Evolutionary conservation across 2,329 filamentous ascomycete genomes (phyloP).

Genomic region (Torrubiellomyces zombiae): DNA sequence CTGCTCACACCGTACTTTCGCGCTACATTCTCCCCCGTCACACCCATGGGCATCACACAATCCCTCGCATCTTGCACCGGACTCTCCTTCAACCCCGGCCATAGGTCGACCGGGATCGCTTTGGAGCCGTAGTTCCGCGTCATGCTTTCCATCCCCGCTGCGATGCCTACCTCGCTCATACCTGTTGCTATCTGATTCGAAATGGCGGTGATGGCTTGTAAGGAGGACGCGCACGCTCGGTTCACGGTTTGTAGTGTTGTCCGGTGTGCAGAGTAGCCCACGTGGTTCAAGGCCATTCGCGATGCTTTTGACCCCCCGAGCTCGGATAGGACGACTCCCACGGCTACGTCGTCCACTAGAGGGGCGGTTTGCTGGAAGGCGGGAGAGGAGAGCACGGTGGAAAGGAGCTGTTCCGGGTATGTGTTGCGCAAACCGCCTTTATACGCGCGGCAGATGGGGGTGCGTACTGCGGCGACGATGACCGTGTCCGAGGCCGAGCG

Average conservation of each 20-base stretch:
- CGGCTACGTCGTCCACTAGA: constrained; percentile 59
- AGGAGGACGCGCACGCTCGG: constrained; percentile 64
- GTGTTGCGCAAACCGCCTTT: constrained; percentile 74
- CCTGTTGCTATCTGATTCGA: constrained; percentile 62
- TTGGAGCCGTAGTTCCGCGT: constrained; percentile 72
- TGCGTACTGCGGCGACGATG: constrained; percentile 79
- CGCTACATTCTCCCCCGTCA: constrained; percentile 82
- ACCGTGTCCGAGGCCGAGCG: constrained; percentile 72
- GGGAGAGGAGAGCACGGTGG: constrained; percentile 33
- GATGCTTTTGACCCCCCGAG: constrained; percentile 82
- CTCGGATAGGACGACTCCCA: constrained; percentile 81
- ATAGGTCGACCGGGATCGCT: constrained; percentile 72
- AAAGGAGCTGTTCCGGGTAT: constrained; percentile 78
- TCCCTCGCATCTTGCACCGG: constrained; percentile 55
- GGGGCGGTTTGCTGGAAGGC: constrained; percentile 45
- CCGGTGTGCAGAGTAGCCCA: constrained; percentile 53
- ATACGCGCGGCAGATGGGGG: constrained; percentile 68
- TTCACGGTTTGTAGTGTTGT: constrained; percentile 78
- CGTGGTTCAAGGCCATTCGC: constrained; percentile 78
- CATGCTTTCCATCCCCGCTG: constrained; percentile 93
- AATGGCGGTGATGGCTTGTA: constrained; percentile 60
- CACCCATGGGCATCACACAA: constrained; percentile 88
- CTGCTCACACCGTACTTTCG: constrained; percentile 55
- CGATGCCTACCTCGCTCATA: constrained; percentile 57
- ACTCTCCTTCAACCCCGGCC: constrained; percentile 54